phyloP scores from a whole-genome alignment of 768 basidiomycete genomes.

The Rhodotorula taiwanensis region DNA sequence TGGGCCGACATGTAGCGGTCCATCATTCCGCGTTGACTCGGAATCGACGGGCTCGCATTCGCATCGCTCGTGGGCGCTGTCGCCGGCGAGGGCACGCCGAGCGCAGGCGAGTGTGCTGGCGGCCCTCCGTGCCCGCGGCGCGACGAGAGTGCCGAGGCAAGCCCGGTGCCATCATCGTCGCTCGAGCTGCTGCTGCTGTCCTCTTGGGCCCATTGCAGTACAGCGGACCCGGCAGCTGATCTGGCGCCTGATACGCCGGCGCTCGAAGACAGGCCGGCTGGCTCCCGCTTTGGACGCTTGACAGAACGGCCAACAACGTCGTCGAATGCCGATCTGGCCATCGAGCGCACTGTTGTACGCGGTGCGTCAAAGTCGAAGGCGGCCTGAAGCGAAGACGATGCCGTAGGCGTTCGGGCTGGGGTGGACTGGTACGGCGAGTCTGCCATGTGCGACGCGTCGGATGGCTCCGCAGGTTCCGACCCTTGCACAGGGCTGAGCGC shows the following conservation, averaged over 20 bases:
- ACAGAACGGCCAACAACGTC: constrained; percentile 8
- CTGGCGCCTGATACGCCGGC: too few species aligned
- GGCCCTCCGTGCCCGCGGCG: neutral
- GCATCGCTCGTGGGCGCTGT: neutral
- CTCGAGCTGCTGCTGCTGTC: constrained; percentile 22
- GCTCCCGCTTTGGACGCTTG: constrained; percentile 16
- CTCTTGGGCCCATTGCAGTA: constrained; percentile 24
- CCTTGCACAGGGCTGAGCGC: too few species aligned
- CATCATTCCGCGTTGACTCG: constrained; percentile 26
- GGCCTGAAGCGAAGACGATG: constrained; percentile 11
- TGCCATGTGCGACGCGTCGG: neutral
- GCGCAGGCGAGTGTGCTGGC: neutral
- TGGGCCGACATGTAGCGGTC: constrained; percentile 29
- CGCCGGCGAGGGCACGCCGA: neutral
- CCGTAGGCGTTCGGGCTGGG: neutral
- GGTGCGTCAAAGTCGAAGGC: constrained; percentile 14
- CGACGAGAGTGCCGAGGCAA: constrained; percentile 5
- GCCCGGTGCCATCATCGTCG: neutral
- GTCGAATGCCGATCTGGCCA: constrained; percentile 4
- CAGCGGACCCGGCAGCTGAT: neutral
- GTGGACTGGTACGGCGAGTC: neutral
- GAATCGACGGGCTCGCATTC: constrained; percentile 10
- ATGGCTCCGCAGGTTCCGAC: too few species aligned
- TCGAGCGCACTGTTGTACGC: neutral
- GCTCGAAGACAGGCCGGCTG: neutral